Conservation (phyloP, 192 early-diverging fungal genomes). For the Physocladia obscura region DNA sequence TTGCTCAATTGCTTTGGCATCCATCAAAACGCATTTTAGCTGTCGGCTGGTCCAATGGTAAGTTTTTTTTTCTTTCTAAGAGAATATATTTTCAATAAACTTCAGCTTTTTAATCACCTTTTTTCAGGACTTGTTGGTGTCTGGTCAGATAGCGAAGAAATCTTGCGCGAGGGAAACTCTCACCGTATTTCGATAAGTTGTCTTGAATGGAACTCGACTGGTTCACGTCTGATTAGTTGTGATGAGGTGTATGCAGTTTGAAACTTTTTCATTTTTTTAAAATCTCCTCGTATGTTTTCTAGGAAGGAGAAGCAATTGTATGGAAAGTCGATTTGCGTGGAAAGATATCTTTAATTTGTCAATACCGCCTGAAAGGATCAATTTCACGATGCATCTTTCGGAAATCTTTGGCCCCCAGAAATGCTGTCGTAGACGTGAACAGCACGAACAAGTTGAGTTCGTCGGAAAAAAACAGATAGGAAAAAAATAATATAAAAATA, state of each 20-base stretch:
- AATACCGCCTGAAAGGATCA: constrained; percentile 45
- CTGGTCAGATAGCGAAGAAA: constrained; percentile 46
- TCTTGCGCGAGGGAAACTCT: constrained; percentile 46
- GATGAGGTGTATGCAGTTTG: constrained; percentile 33
- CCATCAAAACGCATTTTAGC: constrained; percentile 37
- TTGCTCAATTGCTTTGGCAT: constrained; percentile 33
- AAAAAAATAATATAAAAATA: constrained; percentile 5
- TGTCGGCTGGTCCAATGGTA: constrained; percentile 36
- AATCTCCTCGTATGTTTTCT: too few species aligned
- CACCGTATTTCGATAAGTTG: constrained; percentile 34
- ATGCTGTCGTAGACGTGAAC: background rate
- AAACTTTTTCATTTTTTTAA: background rate
- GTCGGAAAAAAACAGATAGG: too few species aligned
- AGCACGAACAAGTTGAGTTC: background rate
- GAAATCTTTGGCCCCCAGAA: background rate
- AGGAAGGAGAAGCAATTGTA: constrained; percentile 52
- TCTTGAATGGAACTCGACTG: constrained; percentile 48
- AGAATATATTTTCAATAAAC: background rate
- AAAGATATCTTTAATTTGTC: constrained; percentile 41
- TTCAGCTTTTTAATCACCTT: background rate
- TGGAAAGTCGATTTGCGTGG: constrained; percentile 57
- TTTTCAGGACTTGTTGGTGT: constrained; percentile 42
- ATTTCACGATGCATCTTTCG: constrained; percentile 30
- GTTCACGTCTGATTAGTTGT: constrained; percentile 47
- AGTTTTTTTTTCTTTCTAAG: background rate